Evolutionary conservation across 306 rosid genomes (phyloP), one percentile per base, ranked within the genome.

Genomic region (Vicia villosa): DNA sequence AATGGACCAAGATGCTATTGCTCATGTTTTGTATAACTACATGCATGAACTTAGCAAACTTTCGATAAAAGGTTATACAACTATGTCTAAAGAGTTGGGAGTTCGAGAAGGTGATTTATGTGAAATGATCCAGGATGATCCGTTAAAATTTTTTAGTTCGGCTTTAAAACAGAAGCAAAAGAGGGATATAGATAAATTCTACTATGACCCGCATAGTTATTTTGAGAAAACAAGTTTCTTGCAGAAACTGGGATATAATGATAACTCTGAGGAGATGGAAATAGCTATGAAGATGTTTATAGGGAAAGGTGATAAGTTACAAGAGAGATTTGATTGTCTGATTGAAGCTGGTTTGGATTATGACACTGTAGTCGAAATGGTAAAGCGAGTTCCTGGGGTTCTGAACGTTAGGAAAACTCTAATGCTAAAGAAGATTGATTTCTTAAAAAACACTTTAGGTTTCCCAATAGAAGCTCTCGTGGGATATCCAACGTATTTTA

Each of bases 281-380:
- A 80, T 77, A 69, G 96, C 96, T 15, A 55, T 78, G 66, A 84
- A 84, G 63, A 49, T 63, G 74, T 92, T 89, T 68, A 74, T 82
- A 43, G 96, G 95, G 30, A 86, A 95, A 60, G 96, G 95, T 10
- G 92, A 87, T 72, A 87, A 83, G 70, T 73, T 92, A 61, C 95
- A 87, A 64, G 96, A 92, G 80, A 86, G 98, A 74, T 87, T 92
- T 52, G 89, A 89, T 78, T 87, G 95, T 80, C 76, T 92, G 52
- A 92, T 89, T 19, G 75, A 81, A 51, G 92, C 95, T 69, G 96
- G 98, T 72, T 86, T 92, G 84, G 96, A 92, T 50, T 80, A 64
- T 56, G 81, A 84, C 32, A 74, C 43, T 8, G 95, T 63, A 51
- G 40, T 76, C 14, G 59, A 62, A 54, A 80, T 92, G 63, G 59